Conservation (phyloP, 2,329 filamentous ascomycete genomes). For the Aspergillus ochraceus region DNA sequence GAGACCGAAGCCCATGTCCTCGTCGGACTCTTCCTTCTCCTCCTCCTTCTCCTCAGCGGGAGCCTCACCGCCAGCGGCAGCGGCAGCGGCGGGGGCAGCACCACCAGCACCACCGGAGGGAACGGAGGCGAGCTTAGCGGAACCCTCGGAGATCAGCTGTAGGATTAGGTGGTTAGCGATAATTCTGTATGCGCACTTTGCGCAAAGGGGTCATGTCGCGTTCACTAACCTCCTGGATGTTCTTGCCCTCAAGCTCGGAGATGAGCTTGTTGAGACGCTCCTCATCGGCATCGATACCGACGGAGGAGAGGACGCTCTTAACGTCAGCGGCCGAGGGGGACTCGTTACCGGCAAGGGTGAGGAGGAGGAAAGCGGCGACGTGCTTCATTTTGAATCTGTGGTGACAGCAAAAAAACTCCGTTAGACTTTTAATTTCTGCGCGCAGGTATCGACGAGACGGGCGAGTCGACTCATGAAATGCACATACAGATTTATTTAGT, state of each 20-base stretch:
- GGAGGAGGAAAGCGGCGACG: constrained; percentile 98
- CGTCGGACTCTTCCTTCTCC: constrained; percentile 71
- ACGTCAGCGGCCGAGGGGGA: constrained; percentile 82
- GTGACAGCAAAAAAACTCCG: neutral
- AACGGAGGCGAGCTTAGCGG: constrained; percentile 94
- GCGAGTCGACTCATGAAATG: neutral
- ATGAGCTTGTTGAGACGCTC: constrained; percentile 86
- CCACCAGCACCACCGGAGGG: constrained; percentile 79
- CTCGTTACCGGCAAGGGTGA: constrained; percentile 88
- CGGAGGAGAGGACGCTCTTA: constrained; percentile 84
- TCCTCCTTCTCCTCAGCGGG: constrained; percentile 71
- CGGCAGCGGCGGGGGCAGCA: constrained; percentile 49
- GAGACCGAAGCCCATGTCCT: constrained; percentile 74
- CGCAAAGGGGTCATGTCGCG: neutral
- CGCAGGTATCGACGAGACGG: neutral
- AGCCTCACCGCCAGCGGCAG: constrained; percentile 66
- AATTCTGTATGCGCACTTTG: neutral
- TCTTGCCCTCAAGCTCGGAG: constrained; percentile 67
- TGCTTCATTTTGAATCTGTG: constrained; percentile 86
- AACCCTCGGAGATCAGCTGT: constrained; percentile 88
- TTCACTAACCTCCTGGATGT: constrained; percentile 79
- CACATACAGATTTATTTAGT: constrained; percentile 30
- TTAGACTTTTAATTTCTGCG: neutral
- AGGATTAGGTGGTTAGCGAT: constrained; percentile 16
- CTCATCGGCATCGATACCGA: constrained; percentile 89